These are phyloP conservation scores for Sordariomycetes sp. DNA, from an alignment of 2,329 filamentous ascomycete genomes.

Conservation along the genomic window DNA sequence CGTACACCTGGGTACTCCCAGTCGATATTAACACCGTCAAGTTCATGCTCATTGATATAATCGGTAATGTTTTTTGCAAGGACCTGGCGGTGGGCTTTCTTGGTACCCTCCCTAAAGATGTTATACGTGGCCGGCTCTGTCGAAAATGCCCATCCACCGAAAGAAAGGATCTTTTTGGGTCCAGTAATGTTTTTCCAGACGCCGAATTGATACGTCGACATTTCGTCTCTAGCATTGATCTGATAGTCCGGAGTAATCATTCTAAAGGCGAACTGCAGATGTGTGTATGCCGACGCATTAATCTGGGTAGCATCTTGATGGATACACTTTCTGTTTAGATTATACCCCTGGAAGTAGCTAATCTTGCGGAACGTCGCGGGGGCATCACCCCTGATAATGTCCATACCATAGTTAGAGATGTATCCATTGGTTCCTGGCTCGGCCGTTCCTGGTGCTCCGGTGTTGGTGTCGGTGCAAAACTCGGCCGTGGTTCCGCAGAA, in stretches of 20 bases:
- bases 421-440: constrained; percentile 13
- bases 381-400: constrained; percentile 14
- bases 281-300: constrained; percentile 4
- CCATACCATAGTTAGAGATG: constrained; percentile 21
- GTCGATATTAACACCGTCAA: constrained; percentile 10
- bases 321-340: constrained; percentile 15
- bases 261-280: constrained; percentile 19
- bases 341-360: constrained; percentile 24
- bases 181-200: background rate
- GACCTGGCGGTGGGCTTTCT: constrained; percentile 22
- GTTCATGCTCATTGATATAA: constrained; percentile 25
- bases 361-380: constrained; percentile 1
- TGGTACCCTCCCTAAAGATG: constrained; percentile 17
- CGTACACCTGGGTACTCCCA: constrained; percentile 5
- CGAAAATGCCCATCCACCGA: constrained; percentile 2
- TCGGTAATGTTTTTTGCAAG: constrained; percentile 25
- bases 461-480: constrained; percentile 18
- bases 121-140: constrained; percentile 11
- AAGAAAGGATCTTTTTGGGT: constrained; percentile 3
- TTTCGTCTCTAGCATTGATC: background rate
- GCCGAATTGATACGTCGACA: background rate
- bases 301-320: constrained; percentile 11
- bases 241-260: constrained; percentile 2
- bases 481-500: constrained; percentile 20
- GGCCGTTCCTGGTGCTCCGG: constrained; percentile 16